A percentile compares a stretch with the other conserved stretches of the same genome.
phyloP scores from a whole-genome alignment of 192 early-diverging fungal genomes.

The Chytriomyces confervae region DNA sequence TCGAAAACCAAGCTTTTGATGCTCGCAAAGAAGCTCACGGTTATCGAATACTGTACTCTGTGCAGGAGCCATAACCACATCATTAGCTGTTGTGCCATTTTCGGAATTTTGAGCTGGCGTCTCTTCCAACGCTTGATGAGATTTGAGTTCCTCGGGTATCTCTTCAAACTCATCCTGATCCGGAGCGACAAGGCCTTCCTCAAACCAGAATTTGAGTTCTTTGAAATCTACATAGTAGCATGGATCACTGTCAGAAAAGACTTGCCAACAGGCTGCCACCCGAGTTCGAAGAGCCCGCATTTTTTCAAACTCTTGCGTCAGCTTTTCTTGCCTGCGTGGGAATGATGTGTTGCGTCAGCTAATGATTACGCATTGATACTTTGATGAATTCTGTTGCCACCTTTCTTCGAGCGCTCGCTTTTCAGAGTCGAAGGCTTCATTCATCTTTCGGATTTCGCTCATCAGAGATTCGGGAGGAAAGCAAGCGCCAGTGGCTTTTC shows the following conservation, averaged over 20 bases:
- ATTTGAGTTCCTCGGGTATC: background rate
- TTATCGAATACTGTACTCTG: conserved; percentile 9
- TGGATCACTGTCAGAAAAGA: conserved; percentile 5
- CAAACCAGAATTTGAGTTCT: conserved; percentile 1
- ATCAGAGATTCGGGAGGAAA: background rate
- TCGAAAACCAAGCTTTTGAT: conserved; percentile 2
- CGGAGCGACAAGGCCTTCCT: conserved; percentile 9
- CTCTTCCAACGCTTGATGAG: background rate
- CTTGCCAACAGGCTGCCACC: background rate
- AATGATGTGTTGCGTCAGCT: background rate
- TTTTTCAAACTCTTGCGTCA: background rate
- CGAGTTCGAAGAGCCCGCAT: background rate
- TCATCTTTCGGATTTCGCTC: conserved; percentile 11
- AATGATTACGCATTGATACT: background rate
- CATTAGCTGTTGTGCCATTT: background rate
- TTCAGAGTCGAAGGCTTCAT: background rate
- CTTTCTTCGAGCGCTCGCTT: background rate
- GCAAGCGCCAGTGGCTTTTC: background rate
- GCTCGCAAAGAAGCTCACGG: conserved; percentile 9
- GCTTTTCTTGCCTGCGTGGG: conserved; percentile 4
- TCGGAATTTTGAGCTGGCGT: background rate
- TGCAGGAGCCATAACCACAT: background rate
- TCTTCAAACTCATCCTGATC: conserved; percentile 1
- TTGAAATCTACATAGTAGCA: conserved; percentile 17
- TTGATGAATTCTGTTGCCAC: background rate